Evolutionary conservation across 2,329 filamentous ascomycete species (phyloP).

Genomic region (Fusarium torulosum): DNA sequence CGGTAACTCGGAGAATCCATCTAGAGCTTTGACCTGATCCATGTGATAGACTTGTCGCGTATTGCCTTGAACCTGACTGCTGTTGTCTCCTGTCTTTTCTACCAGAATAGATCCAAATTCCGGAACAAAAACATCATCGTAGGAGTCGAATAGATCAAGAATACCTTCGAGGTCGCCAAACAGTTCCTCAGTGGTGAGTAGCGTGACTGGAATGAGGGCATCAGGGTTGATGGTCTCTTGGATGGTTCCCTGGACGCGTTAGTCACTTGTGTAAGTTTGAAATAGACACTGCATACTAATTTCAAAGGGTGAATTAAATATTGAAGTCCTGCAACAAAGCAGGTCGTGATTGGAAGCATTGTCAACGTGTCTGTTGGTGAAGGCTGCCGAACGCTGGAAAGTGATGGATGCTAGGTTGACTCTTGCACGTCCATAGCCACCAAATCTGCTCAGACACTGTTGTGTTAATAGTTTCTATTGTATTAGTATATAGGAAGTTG

Average conservation of each 20-base stretch:
- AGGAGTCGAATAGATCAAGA: constrained; percentile 50
- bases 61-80: neutral
- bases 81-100: constrained; percentile 52
- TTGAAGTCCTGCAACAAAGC: constrained; percentile 54
- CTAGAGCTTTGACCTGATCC: constrained; percentile 29
- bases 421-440: constrained; percentile 8
- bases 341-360: constrained; percentile 54
- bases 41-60: constrained; percentile 41
- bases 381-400: constrained; percentile 1
- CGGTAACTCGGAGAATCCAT: constrained; percentile 48
- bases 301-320: constrained; percentile 58
- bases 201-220: constrained; percentile 56
- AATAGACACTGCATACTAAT: constrained; percentile 45
- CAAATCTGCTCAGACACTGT: no score
- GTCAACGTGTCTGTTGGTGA: constrained; percentile 3
- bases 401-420: constrained; percentile 11
- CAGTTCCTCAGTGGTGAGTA: constrained; percentile 55
- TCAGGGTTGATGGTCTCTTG: constrained; percentile 58
- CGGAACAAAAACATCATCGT: constrained; percentile 56
- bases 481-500: no score
- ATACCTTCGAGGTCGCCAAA: constrained; percentile 54
- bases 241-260: constrained; percentile 53
- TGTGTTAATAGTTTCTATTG: no score
- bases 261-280: neutral
- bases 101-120: constrained; percentile 57